phyloP scores from a whole-genome alignment of 2,329 filamentous ascomycete genomes.

The Bimuria novae-zelandiae region DNA sequence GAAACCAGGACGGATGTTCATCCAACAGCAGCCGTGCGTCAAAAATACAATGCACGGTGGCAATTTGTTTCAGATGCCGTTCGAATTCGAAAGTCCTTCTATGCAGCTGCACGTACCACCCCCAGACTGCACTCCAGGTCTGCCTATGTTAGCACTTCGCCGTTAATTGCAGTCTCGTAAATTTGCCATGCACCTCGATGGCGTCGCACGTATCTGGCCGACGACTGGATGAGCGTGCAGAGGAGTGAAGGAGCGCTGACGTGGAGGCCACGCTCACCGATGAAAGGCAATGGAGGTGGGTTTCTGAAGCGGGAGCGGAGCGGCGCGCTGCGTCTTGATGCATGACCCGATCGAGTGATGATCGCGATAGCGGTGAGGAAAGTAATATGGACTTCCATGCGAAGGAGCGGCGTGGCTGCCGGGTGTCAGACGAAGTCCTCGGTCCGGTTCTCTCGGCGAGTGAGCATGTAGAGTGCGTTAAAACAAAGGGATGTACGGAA shows the following conservation, averaged over 20 bases:
- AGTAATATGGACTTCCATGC: neutral
- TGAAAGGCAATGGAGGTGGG: neutral
- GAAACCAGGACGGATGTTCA: conserved; percentile 7
- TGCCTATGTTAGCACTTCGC: neutral
- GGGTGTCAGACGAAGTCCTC: neutral
- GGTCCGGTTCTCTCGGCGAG: neutral
- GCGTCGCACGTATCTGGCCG: neutral
- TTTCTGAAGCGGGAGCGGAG: conserved; percentile 21
- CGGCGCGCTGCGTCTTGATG: conserved; percentile 14
- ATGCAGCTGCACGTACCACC: conserved; percentile 4
- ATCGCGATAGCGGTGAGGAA: neutral
- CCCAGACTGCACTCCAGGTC: neutral
- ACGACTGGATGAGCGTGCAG: neutral
- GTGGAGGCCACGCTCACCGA: conserved; percentile 2
- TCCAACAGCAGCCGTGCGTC: conserved; percentile 1
- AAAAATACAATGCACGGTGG: too few species aligned
- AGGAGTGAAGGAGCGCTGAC: neutral
- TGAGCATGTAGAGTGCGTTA: neutral
- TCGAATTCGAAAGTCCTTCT: neutral
- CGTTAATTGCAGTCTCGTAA: neutral
- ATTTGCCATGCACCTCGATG: neutral
- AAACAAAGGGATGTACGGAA: neutral
- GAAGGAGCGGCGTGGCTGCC: neutral
- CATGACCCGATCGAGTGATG: neutral
- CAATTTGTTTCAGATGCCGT: neutral